Evolutionary conservation across 2,329 filamentous ascomycete species (phyloP).

Genomic region (Amesomyces nigricolor): DNA sequence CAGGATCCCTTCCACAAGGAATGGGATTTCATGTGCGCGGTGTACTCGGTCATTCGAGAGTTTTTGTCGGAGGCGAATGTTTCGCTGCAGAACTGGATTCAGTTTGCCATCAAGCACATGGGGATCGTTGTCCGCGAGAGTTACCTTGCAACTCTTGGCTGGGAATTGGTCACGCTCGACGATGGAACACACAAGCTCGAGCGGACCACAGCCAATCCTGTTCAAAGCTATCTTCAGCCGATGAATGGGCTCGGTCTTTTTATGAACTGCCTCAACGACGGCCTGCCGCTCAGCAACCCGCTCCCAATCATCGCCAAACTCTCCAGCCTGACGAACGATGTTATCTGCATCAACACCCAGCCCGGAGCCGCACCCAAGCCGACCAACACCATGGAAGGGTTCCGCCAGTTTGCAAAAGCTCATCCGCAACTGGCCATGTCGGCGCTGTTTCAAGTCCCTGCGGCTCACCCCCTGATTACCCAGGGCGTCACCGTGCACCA

Average conservation of each 20-base stretch:
- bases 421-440: conserved; percentile 17
- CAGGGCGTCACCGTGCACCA: conserved; percentile 11
- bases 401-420: conserved; percentile 13
- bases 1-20: conserved; percentile 21
- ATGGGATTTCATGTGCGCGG: conserved; percentile 24
- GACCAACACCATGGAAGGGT: conserved; percentile 7
- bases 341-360: conserved; percentile 23
- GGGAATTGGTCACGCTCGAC: conserved; percentile 14
- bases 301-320: conserved; percentile 20
- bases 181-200: conserved; percentile 17
- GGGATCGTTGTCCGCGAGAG: conserved; percentile 19
- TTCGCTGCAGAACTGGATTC: conserved; percentile 21
- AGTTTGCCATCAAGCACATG: conserved; percentile 17
- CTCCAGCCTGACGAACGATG: conserved; percentile 15
- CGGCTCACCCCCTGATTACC: conserved; percentile 5
- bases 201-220: conserved; percentile 4
- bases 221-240: conserved; percentile 17
- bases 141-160: conserved; percentile 22
- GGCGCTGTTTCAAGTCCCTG: conserved; percentile 13
- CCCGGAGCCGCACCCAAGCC: background rate
- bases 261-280: conserved; percentile 19
- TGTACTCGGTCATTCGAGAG: conserved; percentile 22
- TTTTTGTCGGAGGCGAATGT: conserved; percentile 17
- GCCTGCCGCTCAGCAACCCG: conserved; percentile 18
- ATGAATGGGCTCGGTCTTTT: conserved; percentile 22